Evolutionary conservation across 495 filamentous ascomycete genomes (phyloP).

Genomic region (Hypomontagnella monticulosa): DNA sequence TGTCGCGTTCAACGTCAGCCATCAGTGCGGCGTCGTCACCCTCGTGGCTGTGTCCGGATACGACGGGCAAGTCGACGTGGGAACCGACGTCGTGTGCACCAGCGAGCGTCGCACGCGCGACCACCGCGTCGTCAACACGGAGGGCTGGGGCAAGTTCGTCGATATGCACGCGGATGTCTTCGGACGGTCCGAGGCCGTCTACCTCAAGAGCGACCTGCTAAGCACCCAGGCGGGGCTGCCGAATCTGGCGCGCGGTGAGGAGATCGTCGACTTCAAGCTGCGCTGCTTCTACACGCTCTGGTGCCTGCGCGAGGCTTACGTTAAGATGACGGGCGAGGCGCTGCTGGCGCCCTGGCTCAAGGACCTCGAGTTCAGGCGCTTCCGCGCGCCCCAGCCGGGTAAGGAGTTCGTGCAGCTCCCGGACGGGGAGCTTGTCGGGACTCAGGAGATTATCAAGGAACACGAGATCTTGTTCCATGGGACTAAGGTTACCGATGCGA

Average conservation of each 20-base stretch:
- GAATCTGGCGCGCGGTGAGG: constrained; percentile 29
- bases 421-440: constrained; percentile 26
- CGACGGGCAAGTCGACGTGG: constrained; percentile 56
- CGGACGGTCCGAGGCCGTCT: constrained; percentile 52
- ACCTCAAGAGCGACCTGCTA: constrained; percentile 50
- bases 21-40: constrained; percentile 82
- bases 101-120: constrained; percentile 71
- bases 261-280: constrained; percentile 54
- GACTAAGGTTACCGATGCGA: constrained; percentile 52
- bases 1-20: constrained; percentile 87
- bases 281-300: constrained; percentile 88
- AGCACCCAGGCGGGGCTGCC: constrained; percentile 33
- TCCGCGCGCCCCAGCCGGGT: constrained; percentile 46
- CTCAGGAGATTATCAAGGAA: constrained; percentile 38
- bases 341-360: constrained; percentile 80
- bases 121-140: constrained; percentile 52
- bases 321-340: constrained; percentile 93
- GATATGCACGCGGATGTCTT: constrained; percentile 85
- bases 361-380: constrained; percentile 57
- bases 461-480: constrained; percentile 54
- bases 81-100: constrained; percentile 79
- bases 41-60: constrained; percentile 55
- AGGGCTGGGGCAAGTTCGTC: constrained; percentile 73
- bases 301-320: constrained; percentile 89
- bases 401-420: constrained; percentile 31